phyloP scores from a whole-genome alignment of 352 stramenopile genomes.

The Phytophthora melonis region DNA sequence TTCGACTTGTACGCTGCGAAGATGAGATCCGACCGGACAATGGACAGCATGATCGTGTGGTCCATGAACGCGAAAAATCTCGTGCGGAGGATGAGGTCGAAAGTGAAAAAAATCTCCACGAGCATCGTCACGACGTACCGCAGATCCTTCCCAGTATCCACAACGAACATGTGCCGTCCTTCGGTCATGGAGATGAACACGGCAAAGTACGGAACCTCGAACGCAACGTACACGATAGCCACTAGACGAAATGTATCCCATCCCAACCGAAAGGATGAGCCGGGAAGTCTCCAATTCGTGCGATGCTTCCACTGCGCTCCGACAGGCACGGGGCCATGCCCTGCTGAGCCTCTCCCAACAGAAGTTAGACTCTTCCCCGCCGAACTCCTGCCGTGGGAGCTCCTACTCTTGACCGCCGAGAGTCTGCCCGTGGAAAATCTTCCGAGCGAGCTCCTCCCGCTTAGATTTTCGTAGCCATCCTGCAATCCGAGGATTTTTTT shows the following conservation, averaged over 20 bases:
- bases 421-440: conserved; percentile 19
- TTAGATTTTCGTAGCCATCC: conserved; percentile 29
- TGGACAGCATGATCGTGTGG: conserved; percentile 53
- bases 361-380: conserved; percentile 22
- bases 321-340: neutral
- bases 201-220: conserved; percentile 67
- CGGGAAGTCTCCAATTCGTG: conserved; percentile 9
- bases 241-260: conserved; percentile 15
- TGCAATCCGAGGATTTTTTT: conserved; percentile 76
- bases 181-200: conserved; percentile 69
- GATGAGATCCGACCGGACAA: conserved; percentile 63
- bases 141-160: conserved; percentile 28
- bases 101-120: conserved; percentile 15
- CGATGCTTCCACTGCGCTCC: neutral
- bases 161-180: conserved; percentile 48
- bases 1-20: conserved; percentile 62
- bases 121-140: conserved; percentile 45
- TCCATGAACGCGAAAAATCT: conserved; percentile 72
- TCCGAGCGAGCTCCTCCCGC: conserved; percentile 12
- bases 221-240: conserved; percentile 12
- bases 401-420: neutral
- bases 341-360: conserved; percentile 6
- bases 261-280: conserved; percentile 10
- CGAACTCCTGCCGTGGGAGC: conserved; percentile 26
- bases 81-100: conserved; percentile 55